Evolutionary conservation across 106 monocot species (phyloP).

Genomic region (Dendrobium huoshanense): DNA sequence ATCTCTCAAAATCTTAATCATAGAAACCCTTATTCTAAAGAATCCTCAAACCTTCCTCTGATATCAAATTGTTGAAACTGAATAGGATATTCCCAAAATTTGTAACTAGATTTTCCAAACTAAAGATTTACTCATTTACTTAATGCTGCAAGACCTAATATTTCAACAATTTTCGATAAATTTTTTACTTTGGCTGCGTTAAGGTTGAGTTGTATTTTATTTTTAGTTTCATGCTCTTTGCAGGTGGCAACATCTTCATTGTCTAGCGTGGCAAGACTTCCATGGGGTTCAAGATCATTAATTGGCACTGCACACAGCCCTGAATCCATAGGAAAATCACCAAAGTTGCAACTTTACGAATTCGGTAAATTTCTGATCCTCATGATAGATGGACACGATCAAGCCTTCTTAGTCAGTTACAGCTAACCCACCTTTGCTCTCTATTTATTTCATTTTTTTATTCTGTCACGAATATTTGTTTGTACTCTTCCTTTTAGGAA

Average conservation of each 20-base stretch:
- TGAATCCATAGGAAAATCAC: conserved; percentile 11
- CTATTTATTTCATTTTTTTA: not conserved
- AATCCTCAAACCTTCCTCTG: too few species aligned
- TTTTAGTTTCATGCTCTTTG: conserved; percentile 1
- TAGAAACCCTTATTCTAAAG: too few species aligned
- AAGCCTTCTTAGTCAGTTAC: not conserved
- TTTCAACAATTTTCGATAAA: too few species aligned
- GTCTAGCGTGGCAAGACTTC: conserved; percentile 77
- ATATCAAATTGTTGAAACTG: too few species aligned
- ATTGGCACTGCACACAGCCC: not conserved
- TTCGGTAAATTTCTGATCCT: conserved; percentile 42
- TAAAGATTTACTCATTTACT: too few species aligned
- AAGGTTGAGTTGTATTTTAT: not conserved
- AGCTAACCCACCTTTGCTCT: not conserved
- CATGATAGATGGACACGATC: not conserved
- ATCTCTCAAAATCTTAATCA: too few species aligned
- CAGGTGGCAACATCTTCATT: conserved; percentile 72
- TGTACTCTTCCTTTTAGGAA: not conserved
- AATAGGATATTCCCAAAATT: too few species aligned
- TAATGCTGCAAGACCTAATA: too few species aligned
- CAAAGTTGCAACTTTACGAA: conserved; percentile 67
- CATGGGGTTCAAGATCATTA: conserved; percentile 61
- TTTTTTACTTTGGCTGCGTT: too few species aligned
- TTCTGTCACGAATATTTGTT: not conserved
- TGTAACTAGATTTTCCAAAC: too few species aligned